Conservation (phyloP, 305 asterid species). For the Rubia peregrina region DNA sequence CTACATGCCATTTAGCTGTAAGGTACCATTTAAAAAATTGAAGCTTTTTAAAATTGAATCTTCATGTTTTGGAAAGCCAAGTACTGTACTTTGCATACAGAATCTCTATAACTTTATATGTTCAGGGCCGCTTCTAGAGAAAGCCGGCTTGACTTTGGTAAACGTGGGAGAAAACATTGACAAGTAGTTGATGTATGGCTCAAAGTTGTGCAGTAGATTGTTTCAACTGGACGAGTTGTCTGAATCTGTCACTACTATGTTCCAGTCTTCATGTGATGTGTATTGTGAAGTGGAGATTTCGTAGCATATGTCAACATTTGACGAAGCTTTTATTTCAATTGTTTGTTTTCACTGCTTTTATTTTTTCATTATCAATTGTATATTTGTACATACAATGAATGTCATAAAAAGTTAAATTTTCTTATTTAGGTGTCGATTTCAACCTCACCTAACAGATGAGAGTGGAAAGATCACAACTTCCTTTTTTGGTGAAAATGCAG, state of each 20-base stretch:
- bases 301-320: slow-evolving; percentile 46
- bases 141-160: slow-evolving; percentile 53
- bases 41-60: too few species aligned
- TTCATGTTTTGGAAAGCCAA: too few species aligned
- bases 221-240: slow-evolving; percentile 66
- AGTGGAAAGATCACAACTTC: too few species aligned
- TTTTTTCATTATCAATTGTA: too few species aligned
- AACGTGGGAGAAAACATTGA: slow-evolving; percentile 77
- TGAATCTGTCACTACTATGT: slow-evolving; percentile 88
- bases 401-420: too few species aligned
- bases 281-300: slow-evolving; percentile 75
- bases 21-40: too few species aligned
- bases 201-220: slow-evolving; percentile 65
- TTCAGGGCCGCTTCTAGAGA: slow-evolving; percentile 57
- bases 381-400: too few species aligned
- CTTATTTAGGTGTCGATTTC: too few species aligned
- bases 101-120: slow-evolving; percentile 80
- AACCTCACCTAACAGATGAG: too few species aligned
- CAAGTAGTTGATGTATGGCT: slow-evolving; percentile 69
- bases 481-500: too few species aligned
- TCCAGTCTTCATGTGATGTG: slow-evolving; percentile 68
- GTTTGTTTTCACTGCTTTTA: too few species aligned
- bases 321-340: slow-evolving; percentile 14
- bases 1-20: too few species aligned
- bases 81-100: background rate